These are phyloP conservation scores for Septoria petroselini DNA, from an alignment of 2,329 filamentous ascomycete genomes.

Conservation along the genomic window DNA sequence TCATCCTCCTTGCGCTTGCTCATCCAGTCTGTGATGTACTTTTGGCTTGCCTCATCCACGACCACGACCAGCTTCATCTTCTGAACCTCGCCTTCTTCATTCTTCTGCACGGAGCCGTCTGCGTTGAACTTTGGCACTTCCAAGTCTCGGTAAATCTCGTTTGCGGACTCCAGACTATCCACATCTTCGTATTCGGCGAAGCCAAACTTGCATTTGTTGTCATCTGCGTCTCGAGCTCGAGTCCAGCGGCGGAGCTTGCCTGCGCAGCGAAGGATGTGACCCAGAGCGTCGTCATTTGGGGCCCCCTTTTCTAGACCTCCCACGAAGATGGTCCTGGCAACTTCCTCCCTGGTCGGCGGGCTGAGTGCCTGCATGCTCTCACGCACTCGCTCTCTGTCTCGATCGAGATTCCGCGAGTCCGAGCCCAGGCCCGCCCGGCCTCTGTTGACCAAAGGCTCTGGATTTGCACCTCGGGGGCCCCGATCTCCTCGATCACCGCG, in stretches of 20 bases:
- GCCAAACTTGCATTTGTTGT: constrained; percentile 82
- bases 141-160: constrained; percentile 78
- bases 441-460: constrained; percentile 38
- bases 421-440: constrained; percentile 51
- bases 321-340: constrained; percentile 85
- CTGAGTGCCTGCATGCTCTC: constrained; percentile 51
- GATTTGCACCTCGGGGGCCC: constrained; percentile 36
- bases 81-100: constrained; percentile 35
- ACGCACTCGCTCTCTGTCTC: constrained; percentile 33
- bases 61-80: constrained; percentile 48
- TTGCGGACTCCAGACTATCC: constrained; percentile 79
- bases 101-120: constrained; percentile 42
- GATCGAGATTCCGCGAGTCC: constrained; percentile 58
- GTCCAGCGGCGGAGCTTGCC: constrained; percentile 81
- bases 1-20: constrained; percentile 62
- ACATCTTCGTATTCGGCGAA: constrained; percentile 95
- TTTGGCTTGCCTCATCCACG: constrained; percentile 77
- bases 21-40: constrained; percentile 81
- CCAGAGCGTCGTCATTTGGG: constrained; percentile 72
- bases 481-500: constrained; percentile 23
- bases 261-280: constrained; percentile 72
- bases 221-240: constrained; percentile 69
- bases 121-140: constrained; percentile 69
- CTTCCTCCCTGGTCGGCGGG: constrained; percentile 84
- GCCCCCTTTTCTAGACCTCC: constrained; percentile 78